Evolutionary conservation across 2,329 filamentous ascomycete species (phyloP).

Genomic region (Exophiala calicioides): DNA sequence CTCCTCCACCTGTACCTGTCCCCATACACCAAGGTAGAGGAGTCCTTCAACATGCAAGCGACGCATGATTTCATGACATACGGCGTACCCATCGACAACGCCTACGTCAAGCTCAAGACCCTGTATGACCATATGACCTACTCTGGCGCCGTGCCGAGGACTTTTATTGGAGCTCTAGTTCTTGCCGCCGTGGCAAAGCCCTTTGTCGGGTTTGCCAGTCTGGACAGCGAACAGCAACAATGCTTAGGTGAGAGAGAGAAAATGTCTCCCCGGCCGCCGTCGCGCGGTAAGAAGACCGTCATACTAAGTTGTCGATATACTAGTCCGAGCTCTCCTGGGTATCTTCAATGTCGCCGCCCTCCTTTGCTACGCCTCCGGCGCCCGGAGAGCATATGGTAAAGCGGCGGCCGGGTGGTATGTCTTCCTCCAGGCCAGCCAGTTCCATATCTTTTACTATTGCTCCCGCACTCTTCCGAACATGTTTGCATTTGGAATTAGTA

Average conservation of each 20-base stretch:
- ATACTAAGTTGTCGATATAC: no score
- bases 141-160: conserved; percentile 85
- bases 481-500: conserved; percentile 88
- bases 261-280: conserved; percentile 1
- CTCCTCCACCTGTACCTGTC: conserved; percentile 70
- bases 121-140: conserved; percentile 90
- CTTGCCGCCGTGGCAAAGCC: conserved; percentile 74
- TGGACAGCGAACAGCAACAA: conserved; percentile 57
- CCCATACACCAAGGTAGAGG: conserved; percentile 96
- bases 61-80: conserved; percentile 84
- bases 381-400: conserved; percentile 68
- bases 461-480: conserved; percentile 92
- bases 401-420: conserved; percentile 76
- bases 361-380: conserved; percentile 62
- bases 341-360: conserved; percentile 72
- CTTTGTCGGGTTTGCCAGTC: conserved; percentile 57
- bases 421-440: conserved; percentile 76
- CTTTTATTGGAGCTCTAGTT: conserved; percentile 78
- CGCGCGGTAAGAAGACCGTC: no score
- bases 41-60: conserved; percentile 97
- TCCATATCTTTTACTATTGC: conserved; percentile 90
- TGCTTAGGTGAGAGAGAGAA: conserved; percentile 50
- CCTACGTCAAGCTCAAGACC: conserved; percentile 55
- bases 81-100: conserved; percentile 63
- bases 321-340: conserved; percentile 76